Evolutionary conservation across 352 stramenopile genomes (phyloP).

Genomic region (Phytopythium sindhum): DNA sequence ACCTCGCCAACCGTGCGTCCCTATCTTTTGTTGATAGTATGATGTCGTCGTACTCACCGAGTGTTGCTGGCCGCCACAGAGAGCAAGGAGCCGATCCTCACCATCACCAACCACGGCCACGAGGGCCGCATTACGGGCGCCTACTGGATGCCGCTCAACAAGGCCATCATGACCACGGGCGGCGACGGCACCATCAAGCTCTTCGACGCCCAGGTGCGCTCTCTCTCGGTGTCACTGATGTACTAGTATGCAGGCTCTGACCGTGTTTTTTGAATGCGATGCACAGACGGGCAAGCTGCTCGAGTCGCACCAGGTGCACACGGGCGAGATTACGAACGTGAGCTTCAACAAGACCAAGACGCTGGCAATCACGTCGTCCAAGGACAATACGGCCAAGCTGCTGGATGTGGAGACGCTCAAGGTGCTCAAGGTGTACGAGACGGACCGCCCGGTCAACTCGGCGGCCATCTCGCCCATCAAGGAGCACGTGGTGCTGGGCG

Average conservation of each 20-base stretch:
- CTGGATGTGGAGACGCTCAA: slow-evolving; percentile 94
- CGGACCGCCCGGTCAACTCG: slow-evolving; percentile 98
- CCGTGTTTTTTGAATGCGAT: not conserved
- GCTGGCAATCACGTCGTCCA: slow-evolving; percentile 95
- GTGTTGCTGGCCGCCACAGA: slow-evolving; percentile 20
- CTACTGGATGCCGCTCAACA: slow-evolving; percentile 86
- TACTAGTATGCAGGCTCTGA: not conserved
- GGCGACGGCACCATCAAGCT: slow-evolving; percentile 80
- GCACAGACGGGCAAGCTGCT: slow-evolving; percentile 56
- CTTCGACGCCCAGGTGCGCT: slow-evolving; percentile 57
- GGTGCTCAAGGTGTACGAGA: slow-evolving; percentile 98
- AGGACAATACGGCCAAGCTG: slow-evolving; percentile 97
- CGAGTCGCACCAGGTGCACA: slow-evolving; percentile 89
- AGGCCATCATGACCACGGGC: slow-evolving; percentile 84
- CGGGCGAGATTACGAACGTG: slow-evolving; percentile 96
- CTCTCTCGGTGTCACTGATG: not conserved
- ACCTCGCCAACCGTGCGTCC: slow-evolving; percentile 59
- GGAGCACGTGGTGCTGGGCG: slow-evolving; percentile 95
- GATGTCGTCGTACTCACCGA: not conserved
- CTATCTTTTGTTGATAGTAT: not conserved
- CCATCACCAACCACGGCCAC: slow-evolving; percentile 78
- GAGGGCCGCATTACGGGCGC: slow-evolving; percentile 77
- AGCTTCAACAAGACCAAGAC: slow-evolving; percentile 96
- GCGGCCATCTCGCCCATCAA: slow-evolving; percentile 97
- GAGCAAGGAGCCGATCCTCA: slow-evolving; percentile 53